Percentiles rank a stretch among this genome's conserved stretches.
Conservation (phyloP, 2,329 filamentous ascomycete genomes). For the Cladosporium sp. region DNA sequence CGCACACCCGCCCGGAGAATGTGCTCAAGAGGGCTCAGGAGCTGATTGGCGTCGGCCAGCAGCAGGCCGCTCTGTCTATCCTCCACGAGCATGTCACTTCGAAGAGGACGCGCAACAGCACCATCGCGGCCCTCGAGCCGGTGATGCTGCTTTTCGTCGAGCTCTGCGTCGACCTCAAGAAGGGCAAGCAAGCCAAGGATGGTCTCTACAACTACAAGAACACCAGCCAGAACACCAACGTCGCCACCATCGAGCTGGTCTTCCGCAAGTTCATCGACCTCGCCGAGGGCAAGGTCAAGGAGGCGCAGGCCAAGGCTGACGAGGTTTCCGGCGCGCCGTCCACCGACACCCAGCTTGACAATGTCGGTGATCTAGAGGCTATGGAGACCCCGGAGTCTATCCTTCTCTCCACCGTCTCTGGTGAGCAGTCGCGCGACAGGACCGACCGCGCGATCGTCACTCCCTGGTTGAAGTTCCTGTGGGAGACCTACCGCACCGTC, state of each 20-base stretch:
- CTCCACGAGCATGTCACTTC: slow-evolving; percentile 99
- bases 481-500: slow-evolving; percentile 98
- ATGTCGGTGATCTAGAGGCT: slow-evolving; percentile 91
- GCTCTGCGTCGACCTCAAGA: slow-evolving; percentile 92
- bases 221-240: slow-evolving; percentile 97
- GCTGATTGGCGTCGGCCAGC: slow-evolving; percentile 95
- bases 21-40: slow-evolving; percentile 97
- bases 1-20: slow-evolving; percentile 98
- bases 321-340: slow-evolving; percentile 88
- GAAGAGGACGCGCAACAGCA: slow-evolving; percentile 94
- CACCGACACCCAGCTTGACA: slow-evolving; percentile 60
- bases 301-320: slow-evolving; percentile 91
- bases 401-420: slow-evolving; percentile 92
- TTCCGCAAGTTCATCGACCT: slow-evolving; percentile 97
- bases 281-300: slow-evolving; percentile 90
- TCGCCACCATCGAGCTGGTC: slow-evolving; percentile 94
- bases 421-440: slow-evolving; percentile 93
- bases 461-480: slow-evolving; percentile 98
- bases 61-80: slow-evolving; percentile 82
- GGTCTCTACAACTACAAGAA: slow-evolving; percentile 99
- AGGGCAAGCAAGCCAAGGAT: slow-evolving; percentile 97
- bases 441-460: slow-evolving; percentile 98
- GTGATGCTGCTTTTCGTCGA: slow-evolving; percentile 98
- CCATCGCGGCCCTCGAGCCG: slow-evolving; percentile 91
- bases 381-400: slow-evolving; percentile 98